phyloP scores from a whole-genome alignment of 2,329 filamentous ascomycete species.

The Phialophora verrucosa region DNA sequence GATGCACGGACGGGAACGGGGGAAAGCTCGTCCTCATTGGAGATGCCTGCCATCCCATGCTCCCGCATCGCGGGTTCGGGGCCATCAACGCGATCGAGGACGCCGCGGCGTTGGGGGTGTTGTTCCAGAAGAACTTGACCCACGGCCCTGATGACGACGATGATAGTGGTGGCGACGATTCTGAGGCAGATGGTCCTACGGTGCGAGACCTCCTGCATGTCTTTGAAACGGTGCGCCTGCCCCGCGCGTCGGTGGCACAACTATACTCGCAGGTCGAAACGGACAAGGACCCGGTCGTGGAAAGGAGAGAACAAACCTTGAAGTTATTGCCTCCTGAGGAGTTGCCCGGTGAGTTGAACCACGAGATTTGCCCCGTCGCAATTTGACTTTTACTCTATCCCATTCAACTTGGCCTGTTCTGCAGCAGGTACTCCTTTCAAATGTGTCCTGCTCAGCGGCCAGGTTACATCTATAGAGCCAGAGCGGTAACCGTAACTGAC shows the following conservation, averaged over 20 bases:
- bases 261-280: slow-evolving; percentile 16
- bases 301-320: slow-evolving; percentile 1
- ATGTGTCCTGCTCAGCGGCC: neutral
- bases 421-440: neutral
- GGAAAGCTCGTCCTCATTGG: slow-evolving; percentile 11
- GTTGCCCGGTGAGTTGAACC: slow-evolving; percentile 7
- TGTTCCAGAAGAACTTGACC: neutral
- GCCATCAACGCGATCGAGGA: slow-evolving; percentile 17
- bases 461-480: neutral
- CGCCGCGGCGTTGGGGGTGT: slow-evolving; percentile 2
- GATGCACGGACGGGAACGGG: neutral
- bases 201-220: neutral
- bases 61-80: slow-evolving; percentile 12
- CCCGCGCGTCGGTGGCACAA: slow-evolving; percentile 6
- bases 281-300: slow-evolving; percentile 8
- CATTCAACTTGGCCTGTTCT: neutral
- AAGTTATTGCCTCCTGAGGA: neutral
- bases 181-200: neutral
- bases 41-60: slow-evolving; percentile 12
- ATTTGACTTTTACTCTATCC: neutral
- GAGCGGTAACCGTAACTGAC: neutral
- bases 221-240: slow-evolving; percentile 8
- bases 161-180: no score
- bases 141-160: neutral
- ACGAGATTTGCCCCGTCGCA: neutral